Evolutionary conservation across 2,329 filamentous ascomycete genomes (phyloP), one percentile per base, ranked within the genome.

Genomic region (Fusarium anguioides): DNA sequence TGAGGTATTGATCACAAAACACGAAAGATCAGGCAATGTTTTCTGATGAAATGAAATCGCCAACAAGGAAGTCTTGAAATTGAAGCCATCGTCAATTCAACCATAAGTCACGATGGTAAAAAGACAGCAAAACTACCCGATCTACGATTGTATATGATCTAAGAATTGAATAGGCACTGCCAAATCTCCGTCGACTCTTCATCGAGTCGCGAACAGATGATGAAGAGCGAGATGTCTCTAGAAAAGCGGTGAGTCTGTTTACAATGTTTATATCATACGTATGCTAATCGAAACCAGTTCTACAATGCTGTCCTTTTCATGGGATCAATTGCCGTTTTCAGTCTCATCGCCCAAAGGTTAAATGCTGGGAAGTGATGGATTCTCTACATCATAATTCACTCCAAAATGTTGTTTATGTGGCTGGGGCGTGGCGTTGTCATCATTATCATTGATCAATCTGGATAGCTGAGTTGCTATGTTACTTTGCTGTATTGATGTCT

Each of bases 251-350:
- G 55, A 57, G 55, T 47, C 21, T 5, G 17, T 15, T 10, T 36
- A n/a, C 4, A 26, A 26, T 17, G 8, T 18, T 17, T 17, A 8
- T 17, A 17, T 9, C 9, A 15, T 10, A 15, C 14, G 7, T 4
- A 35, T 31, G 23, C 62, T 73, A 29, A 74, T 42, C 60, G 61
- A 46, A 60, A 29, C 18, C 73, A 97, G 96, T 99, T 99, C 78
- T 99, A 99, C 81, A 98, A 99, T 75, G 88, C 97, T 1, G 94
- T 97, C 2, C 83, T 98, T 4, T 99, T 98, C 81, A 95, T 99
- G 84, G 96, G 94, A 23, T 97, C 96, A 0, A 92, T 99, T 23
- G 94, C 95, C 9, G 89, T 97, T 61, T 97, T 98, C 82, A 97
- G 95, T 77, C 82, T 99, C 61, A 89, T 96, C 63, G 96, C 95